Base-by-base conservation (phyloP, 129 eudicot species). In the Smallanthus sonchifolius region DNA sequence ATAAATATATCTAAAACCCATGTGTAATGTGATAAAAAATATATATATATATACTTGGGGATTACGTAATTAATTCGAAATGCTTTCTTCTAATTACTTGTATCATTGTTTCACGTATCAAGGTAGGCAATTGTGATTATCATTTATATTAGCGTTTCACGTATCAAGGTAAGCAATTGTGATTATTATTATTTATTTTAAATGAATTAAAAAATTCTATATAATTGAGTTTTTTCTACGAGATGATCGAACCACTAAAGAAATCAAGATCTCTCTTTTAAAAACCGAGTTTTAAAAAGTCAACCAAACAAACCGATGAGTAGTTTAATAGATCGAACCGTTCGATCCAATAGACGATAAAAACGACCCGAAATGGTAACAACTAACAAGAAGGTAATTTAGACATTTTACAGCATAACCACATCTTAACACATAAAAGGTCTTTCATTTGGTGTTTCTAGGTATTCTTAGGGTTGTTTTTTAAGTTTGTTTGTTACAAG, bases 71-170 rank as follows among this genome's bases (percentile, higher is more conserved):
- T 55, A 7, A 15, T 10, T 2, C 5, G 10, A 68, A 6, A 56
- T 34, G 42, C 11, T 0, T 34, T 56, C 2, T 60, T 14, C 49
- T 57, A 45, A 13, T 68, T 68, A 59, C 81, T 69, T 77, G 81
- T 69, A 57, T 57, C 44, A 77, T 63, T 44, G 70, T 43, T 43
- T 77, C 75, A 77, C 81, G 81, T 77, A 77, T 57, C 20, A 54
- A 39, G 69, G 59, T 67, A 76, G 68, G 60, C 69, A 39, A 11
- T 24, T 49, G 55, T 32, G 32, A 34, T 48, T 44, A 48, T 48
- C 45, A 45, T 24, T 69, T 77, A 75, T 69, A 57, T 57, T 57
- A 77, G 69, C 35, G 70, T 43, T 43, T 77, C 75, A 77, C 81
- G 81, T 77, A 77, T 57, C 20, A 54, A 39, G 69, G 59, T 67